Conservation (phyloP, 192 early-diverging fungal genomes). For the Chytriomyces sp. region DNA sequence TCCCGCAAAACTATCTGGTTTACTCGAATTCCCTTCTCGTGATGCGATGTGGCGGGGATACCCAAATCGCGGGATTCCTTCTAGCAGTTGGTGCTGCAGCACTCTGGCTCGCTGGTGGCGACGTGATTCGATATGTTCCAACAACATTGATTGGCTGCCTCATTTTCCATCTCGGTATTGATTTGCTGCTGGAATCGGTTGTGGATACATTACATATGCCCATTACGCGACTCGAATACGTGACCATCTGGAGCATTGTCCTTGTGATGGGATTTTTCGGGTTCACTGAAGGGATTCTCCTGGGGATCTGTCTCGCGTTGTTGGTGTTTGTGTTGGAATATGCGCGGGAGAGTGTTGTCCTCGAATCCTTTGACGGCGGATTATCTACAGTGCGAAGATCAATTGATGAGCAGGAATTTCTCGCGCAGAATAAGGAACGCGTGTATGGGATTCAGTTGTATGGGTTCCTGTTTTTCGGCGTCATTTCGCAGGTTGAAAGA, state of each 20-base stretch:
- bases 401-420: constrained; percentile 84
- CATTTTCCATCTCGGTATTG: constrained; percentile 95
- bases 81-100: constrained; percentile 74
- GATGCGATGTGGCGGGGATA: constrained; percentile 89
- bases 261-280: constrained; percentile 79
- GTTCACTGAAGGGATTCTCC: constrained; percentile 96
- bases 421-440: constrained; percentile 81
- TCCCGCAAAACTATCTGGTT: constrained; percentile 86
- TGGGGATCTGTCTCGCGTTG: constrained; percentile 92
- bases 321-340: constrained; percentile 89
- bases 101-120: constrained; percentile 81
- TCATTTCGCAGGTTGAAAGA: constrained; percentile 42
- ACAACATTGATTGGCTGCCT: constrained; percentile 94
- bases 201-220: constrained; percentile 86
- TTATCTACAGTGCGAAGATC: constrained; percentile 86
- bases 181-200: constrained; percentile 89
- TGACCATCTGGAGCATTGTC: constrained; percentile 86
- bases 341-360: constrained; percentile 47
- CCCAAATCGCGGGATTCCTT: constrained; percentile 83
- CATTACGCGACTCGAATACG: constrained; percentile 80
- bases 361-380: constrained; percentile 56
- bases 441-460: constrained; percentile 90
- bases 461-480: constrained; percentile 95
- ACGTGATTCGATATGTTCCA: constrained; percentile 91
- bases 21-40: constrained; percentile 93